Evolutionary conservation across 2,329 filamentous ascomycete species (phyloP).

Genomic region (Claviceps fusiformis): DNA sequence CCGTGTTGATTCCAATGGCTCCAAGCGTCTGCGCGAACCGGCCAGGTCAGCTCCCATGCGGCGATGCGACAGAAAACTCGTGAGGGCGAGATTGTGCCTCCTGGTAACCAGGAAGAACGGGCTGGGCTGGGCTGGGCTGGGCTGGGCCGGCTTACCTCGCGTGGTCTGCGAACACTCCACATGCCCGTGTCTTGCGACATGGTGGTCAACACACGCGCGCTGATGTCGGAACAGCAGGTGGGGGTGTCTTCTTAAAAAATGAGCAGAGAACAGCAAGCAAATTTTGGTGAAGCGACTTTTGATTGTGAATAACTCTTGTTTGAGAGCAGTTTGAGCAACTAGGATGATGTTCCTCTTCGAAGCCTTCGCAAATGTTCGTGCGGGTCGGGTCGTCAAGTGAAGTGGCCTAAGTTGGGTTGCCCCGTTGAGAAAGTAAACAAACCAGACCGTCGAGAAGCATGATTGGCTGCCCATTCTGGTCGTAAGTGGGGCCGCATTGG

Average conservation of each 20-base stretch:
- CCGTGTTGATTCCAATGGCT: conserved; percentile 67
- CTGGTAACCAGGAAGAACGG: conserved; percentile 3
- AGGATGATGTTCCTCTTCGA: neutral
- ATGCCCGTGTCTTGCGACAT: conserved; percentile 83
- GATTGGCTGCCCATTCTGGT: conserved; percentile 13
- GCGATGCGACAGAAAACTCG: conserved; percentile 9
- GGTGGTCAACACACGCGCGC: conserved; percentile 11
- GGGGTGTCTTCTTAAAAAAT: neutral
- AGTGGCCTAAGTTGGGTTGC: conserved; percentile 22
- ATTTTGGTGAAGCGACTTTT: neutral
- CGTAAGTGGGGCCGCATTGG: neutral
- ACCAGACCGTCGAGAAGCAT: conserved; percentile 7
- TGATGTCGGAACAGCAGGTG: neutral
- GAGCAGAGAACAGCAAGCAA: neutral
- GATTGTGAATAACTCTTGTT: conserved; percentile 1
- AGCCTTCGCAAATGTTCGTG: neutral
- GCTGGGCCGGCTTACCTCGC: conserved; percentile 53
- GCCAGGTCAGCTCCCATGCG: neutral
- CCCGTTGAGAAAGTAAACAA: conserved; percentile 30
- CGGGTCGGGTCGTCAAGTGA: neutral
- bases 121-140: neutral
- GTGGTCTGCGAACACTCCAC: conserved; percentile 82
- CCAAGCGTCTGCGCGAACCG: conserved; percentile 57
- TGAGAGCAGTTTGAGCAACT: neutral
- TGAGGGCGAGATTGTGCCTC: neutral